Percentiles rank a stretch among this genome's conserved stretches.
Evolutionary conservation across 176 grass and related monocot species (phyloP).

Genomic region (Elymus sibiricus): DNA sequence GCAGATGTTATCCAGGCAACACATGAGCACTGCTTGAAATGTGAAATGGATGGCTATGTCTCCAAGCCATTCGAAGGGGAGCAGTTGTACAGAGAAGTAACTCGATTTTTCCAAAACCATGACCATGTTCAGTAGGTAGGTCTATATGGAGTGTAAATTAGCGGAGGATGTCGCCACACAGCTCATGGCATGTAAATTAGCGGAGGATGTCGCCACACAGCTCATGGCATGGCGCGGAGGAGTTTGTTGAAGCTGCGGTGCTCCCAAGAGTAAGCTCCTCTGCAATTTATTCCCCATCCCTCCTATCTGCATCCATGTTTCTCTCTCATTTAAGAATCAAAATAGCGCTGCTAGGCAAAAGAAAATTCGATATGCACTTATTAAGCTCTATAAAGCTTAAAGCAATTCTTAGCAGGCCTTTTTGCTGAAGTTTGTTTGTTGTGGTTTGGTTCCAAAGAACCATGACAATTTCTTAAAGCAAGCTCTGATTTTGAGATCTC

Average conservation of each 20-base stretch:
- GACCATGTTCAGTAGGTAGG: constrained; percentile 61
- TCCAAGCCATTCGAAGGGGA: constrained; percentile 99
- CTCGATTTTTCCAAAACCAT: constrained; percentile 75
- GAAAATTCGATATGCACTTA: not conserved
- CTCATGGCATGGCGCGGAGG: constrained; percentile 11
- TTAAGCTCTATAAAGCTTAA: not conserved
- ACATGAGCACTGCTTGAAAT: constrained; percentile 79
- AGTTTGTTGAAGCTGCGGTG: constrained; percentile 13
- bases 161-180: constrained; percentile 42
- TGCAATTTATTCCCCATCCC: not conserved
- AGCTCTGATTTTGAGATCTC: constrained; percentile 41
- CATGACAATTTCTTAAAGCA: constrained; percentile 40
- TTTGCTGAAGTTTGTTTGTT: not conserved
- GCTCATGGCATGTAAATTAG: constrained; percentile 44
- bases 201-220: constrained; percentile 41
- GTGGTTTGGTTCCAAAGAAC: constrained; percentile 34
- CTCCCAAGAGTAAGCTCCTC: constrained; percentile 50
- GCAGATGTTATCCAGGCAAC: constrained; percentile 99
- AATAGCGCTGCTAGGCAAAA: not conserved
- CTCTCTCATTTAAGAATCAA: not conserved
- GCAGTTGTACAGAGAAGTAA: constrained; percentile 96
- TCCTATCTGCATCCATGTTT: not conserved
- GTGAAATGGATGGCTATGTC: constrained; percentile 95
- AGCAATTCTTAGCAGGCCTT: not conserved
- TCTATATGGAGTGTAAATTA: constrained; percentile 49